Conservation (phyloP, 169 alveolate genomes). For the Cryptosporidium muris region DNA sequence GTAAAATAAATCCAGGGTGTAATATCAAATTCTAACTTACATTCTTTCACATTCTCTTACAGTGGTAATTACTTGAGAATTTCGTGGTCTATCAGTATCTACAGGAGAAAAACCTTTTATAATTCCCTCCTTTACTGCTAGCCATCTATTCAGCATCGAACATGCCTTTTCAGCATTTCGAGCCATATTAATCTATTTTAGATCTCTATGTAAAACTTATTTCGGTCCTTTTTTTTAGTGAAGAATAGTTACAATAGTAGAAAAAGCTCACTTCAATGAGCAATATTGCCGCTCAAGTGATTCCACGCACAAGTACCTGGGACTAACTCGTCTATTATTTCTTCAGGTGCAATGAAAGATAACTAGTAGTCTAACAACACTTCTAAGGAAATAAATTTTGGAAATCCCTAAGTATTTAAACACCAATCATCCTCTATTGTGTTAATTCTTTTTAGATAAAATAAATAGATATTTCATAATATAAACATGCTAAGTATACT, state of each 20-base stretch:
- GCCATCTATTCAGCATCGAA: conserved; percentile 79
- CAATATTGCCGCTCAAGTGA: no score
- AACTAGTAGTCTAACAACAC: no score
- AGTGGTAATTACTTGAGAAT: conserved; percentile 61
- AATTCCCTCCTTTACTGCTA: conserved; percentile 72
- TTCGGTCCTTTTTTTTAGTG: background rate
- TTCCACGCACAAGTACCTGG: no score
- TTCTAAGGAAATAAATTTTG: no score
- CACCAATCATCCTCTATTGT: no score
- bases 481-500: no score
- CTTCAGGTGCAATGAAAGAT: no score
- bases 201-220: background rate
- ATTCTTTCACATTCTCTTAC: conserved; percentile 73
- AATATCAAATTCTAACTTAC: conserved; percentile 51
- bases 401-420: no score
- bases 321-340: no score
- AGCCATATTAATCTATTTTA: conserved; percentile 71
- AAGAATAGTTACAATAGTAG: background rate
- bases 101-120: conserved; percentile 61
- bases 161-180: conserved; percentile 78
- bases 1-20: background rate
- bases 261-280: background rate
- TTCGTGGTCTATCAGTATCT: conserved; percentile 72
- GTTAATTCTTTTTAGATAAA: no score
- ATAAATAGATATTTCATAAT: no score